Percentiles rank a stretch among this genome's conserved stretches.
These are phyloP conservation scores for Puccinellia tenuiflora DNA, from an alignment of 176 grass and related monocot genomes.

Conservation along the genomic window DNA sequence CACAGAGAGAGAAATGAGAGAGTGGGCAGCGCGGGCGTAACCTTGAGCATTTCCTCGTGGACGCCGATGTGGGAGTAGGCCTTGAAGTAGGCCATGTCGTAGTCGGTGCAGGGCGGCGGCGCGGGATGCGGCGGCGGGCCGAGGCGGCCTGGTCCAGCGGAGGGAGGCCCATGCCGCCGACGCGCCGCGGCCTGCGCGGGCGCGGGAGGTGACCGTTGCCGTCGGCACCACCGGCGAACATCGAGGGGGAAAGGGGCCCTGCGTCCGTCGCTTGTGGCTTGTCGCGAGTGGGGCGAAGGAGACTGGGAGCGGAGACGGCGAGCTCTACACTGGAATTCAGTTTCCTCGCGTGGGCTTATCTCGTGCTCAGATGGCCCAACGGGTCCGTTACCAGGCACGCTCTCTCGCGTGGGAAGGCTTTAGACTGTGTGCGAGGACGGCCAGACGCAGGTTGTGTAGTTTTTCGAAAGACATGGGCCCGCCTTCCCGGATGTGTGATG, in stretches of 20 bases:
- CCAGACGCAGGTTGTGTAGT: too few relatives aligned
- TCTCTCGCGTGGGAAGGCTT: too few relatives aligned
- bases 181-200: conserved; percentile 51
- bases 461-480: too few relatives aligned
- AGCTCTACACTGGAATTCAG: background rate
- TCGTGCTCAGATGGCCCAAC: too few relatives aligned
- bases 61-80: conserved; percentile 82
- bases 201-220: conserved; percentile 49
- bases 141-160: background rate
- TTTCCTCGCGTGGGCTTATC: background rate
- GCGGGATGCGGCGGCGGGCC: conserved; percentile 6
- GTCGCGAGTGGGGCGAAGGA: conserved; percentile 1
- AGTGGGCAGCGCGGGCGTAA: background rate
- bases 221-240: conserved; percentile 38
- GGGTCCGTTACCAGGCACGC: too few relatives aligned
- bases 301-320: background rate
- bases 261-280: background rate
- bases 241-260: conserved; percentile 27
- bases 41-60: conserved; percentile 99
- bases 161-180: conserved; percentile 5
- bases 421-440: too few relatives aligned
- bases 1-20: background rate
- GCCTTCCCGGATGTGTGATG: too few relatives aligned
- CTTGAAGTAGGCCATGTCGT: conserved; percentile 88
- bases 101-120: conserved; percentile 74